phyloP scores from a whole-genome alignment of 2,329 filamentous ascomycete genomes.

The Exophiala spinifera region DNA sequence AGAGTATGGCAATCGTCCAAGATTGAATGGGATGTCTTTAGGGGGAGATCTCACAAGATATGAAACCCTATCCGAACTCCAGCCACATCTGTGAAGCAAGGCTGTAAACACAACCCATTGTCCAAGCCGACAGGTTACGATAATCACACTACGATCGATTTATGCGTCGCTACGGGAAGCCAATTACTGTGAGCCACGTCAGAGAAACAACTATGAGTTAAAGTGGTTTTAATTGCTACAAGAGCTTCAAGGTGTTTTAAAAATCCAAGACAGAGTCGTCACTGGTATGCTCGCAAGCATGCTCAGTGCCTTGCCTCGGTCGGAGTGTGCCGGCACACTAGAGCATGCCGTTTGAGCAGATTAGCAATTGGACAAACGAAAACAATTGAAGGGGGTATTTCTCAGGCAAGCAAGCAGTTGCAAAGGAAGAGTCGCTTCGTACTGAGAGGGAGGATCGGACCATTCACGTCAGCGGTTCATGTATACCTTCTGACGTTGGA shows the following conservation, averaged over 20 bases:
- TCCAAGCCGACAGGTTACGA: too few relatives aligned
- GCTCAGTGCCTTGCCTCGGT: background rate
- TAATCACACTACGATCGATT: too few relatives aligned
- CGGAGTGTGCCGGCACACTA: too few relatives aligned
- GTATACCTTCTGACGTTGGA: too few relatives aligned
- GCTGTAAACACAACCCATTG: too few relatives aligned
- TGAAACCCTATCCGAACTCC: background rate
- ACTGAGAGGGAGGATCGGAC: too few relatives aligned
- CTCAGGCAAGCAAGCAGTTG: background rate
- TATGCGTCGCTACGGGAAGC: too few relatives aligned
- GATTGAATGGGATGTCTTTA: slow-evolving; percentile 12
- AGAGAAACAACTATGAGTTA: background rate
- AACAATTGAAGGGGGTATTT: slow-evolving; percentile 14
- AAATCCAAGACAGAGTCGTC: background rate
- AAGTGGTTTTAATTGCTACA: slow-evolving; percentile 18
- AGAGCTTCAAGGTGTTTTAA: background rate
- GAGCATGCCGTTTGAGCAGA: slow-evolving; percentile 2
- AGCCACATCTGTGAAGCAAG: background rate
- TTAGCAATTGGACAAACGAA: background rate
- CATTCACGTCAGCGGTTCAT: background rate
- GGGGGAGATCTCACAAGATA: too few relatives aligned
- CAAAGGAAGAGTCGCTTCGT: background rate
- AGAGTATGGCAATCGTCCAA: slow-evolving; percentile 61
- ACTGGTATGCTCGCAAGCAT: background rate
- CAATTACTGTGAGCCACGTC: too few relatives aligned